These are phyloP conservation scores for Trichosporon sp. DNA, from an alignment of 1,284 basidiomycete species.

Conservation along the genomic window DNA sequence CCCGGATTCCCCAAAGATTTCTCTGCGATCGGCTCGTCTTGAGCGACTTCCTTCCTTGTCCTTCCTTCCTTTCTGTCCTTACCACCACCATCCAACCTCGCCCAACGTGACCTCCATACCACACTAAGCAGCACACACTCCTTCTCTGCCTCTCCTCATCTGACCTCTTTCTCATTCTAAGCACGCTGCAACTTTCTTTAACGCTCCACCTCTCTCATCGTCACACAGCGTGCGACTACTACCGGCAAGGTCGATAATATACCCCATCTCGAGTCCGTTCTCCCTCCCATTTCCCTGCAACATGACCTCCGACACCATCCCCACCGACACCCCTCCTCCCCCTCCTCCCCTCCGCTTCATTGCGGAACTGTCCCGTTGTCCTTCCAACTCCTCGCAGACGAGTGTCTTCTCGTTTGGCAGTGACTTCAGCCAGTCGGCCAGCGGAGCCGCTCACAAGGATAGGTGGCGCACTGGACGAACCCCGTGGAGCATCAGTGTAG, in stretches of 20 bases:
- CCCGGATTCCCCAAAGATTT: background rate
- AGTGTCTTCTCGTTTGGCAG: background rate
- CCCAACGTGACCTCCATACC: background rate
- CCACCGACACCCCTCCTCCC: background rate
- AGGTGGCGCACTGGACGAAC: background rate
- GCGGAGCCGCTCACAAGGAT: background rate
- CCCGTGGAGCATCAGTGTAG: background rate
- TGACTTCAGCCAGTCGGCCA: background rate
- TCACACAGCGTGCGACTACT: background rate
- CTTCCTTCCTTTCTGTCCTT: conserved; percentile 1
- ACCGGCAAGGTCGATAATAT: background rate
- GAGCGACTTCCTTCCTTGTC: too few species aligned
- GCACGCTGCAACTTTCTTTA: background rate
- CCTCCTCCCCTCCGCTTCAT: background rate
- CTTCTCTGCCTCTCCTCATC: background rate
- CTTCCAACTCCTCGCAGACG: background rate
- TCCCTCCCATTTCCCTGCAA: background rate
- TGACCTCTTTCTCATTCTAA: background rate
- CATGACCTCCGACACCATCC: background rate
- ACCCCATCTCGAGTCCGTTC: background rate
- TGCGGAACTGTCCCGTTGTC: background rate
- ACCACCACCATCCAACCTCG: background rate
- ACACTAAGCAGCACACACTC: background rate
- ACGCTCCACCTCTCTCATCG: background rate
- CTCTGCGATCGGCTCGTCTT: too few species aligned